Evolutionary conservation across 768 basidiomycete genomes (phyloP).

Genomic region (Xerocomellus dryophilus): DNA sequence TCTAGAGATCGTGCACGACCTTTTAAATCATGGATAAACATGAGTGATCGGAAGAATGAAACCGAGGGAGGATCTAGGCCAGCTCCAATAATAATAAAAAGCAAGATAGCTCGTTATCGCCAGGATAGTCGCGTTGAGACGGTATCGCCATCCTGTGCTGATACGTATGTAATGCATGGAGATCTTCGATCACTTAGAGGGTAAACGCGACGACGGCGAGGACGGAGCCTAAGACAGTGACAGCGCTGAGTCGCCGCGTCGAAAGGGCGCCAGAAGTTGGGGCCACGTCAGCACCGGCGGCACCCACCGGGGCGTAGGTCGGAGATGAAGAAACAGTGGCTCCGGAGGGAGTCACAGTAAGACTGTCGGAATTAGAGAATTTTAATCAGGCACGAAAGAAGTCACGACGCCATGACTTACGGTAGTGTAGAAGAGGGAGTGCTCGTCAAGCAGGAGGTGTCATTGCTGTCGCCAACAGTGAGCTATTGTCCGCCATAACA

Average conservation of each 20-base stretch:
- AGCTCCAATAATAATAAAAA: conserved; percentile 10
- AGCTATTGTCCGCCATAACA: conserved; percentile 26
- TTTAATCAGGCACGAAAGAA: background rate
- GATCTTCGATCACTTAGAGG: conserved; percentile 18
- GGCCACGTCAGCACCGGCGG: conserved; percentile 33
- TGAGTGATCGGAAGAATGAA: background rate
- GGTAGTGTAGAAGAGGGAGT: background rate
- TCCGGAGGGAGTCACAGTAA: background rate
- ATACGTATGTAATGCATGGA: conserved; percentile 34
- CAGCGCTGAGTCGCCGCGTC: conserved; percentile 19
- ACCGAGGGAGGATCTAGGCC: conserved; percentile 3
- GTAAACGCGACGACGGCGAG: conserved; percentile 23
- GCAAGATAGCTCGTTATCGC: conserved; percentile 14
- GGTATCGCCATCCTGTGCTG: conserved; percentile 37
- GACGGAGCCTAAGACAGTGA: conserved; percentile 23
- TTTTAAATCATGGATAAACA: conserved; percentile 18
- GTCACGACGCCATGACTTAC: conserved; percentile 1
- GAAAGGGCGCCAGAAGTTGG: conserved; percentile 26
- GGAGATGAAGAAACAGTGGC: conserved; percentile 4
- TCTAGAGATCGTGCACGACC: conserved; percentile 1
- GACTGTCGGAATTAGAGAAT: conserved; percentile 7
- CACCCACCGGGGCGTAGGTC: conserved; percentile 27
- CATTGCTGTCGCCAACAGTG: conserved; percentile 34
- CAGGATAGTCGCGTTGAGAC: conserved; percentile 25
- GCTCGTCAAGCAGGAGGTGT: conserved; percentile 37